These are phyloP conservation scores for Aspergillus terreus DNA, from an alignment of 2,329 filamentous ascomycete species.

Conservation along the genomic window DNA sequence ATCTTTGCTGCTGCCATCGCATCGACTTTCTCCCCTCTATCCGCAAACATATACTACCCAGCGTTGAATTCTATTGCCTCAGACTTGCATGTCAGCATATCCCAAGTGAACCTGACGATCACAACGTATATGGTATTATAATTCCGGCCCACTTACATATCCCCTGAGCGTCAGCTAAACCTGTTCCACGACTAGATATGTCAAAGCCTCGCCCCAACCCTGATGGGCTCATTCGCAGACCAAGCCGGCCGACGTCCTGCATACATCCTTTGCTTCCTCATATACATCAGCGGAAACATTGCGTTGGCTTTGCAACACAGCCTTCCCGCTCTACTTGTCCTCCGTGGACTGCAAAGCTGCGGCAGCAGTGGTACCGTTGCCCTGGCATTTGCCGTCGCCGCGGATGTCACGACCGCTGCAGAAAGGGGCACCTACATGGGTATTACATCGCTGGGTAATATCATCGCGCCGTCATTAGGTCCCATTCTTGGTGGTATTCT, in stretches of 20 bases:
- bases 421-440: slow-evolving; percentile 44
- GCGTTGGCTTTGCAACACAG: slow-evolving; percentile 38
- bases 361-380: slow-evolving; percentile 41
- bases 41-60: slow-evolving; percentile 44
- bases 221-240: slow-evolving; percentile 48
- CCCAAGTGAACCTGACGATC: slow-evolving; percentile 26
- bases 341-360: slow-evolving; percentile 44
- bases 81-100: slow-evolving; percentile 25
- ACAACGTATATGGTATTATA: slow-evolving; percentile 30
- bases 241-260: slow-evolving; percentile 46
- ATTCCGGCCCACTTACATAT: no score
- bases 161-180: neutral
- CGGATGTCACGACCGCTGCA: slow-evolving; percentile 38
- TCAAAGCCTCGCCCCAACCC: slow-evolving; percentile 49
- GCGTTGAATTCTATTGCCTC: slow-evolving; percentile 31
- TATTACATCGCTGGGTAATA: slow-evolving; percentile 24
- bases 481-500: slow-evolving; percentile 67
- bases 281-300: slow-evolving; percentile 42
- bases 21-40: slow-evolving; percentile 42
- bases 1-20: slow-evolving; percentile 37
- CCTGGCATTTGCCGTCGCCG: slow-evolving; percentile 38
- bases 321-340: slow-evolving; percentile 34
- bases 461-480: slow-evolving; percentile 46
- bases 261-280: slow-evolving; percentile 44
- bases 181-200: slow-evolving; percentile 32